These are phyloP conservation scores for Pseudogymnoascus sp. DNA, from an alignment of 2,329 filamentous ascomycete species.

Conservation along the genomic window DNA sequence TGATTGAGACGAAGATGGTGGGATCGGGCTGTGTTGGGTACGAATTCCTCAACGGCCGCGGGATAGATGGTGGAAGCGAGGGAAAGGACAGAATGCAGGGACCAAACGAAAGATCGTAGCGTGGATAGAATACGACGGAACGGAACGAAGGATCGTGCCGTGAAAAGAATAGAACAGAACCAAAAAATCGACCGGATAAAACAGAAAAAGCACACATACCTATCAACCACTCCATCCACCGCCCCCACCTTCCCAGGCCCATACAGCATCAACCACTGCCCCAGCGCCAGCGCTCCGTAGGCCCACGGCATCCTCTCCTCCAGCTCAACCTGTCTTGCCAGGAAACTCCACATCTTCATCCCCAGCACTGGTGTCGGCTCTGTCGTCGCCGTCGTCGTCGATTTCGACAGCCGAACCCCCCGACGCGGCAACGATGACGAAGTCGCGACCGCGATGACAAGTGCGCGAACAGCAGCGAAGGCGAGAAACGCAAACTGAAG, in stretches of 20 bases:
- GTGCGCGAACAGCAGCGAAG: constrained; percentile 55
- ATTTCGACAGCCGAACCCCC: not conserved
- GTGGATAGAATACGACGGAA: not conserved
- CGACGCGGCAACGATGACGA: constrained; percentile 56
- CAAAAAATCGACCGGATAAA: constrained; percentile 4
- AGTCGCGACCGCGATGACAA: constrained; percentile 55
- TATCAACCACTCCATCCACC: constrained; percentile 74
- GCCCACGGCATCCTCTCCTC: constrained; percentile 86
- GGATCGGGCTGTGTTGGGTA: constrained; percentile 1
- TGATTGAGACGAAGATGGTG: constrained; percentile 3
- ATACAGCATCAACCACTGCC: constrained; percentile 63
- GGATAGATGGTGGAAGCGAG: not conserved
- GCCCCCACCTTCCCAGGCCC: constrained; percentile 70
- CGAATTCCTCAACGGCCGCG: not conserved
- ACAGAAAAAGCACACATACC: constrained; percentile 53
- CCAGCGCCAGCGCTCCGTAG: constrained; percentile 62
- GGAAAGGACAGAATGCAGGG: constrained; percentile 4
- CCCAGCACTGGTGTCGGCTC: constrained; percentile 44
- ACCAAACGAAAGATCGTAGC: not conserved
- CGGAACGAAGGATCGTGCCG: not conserved
- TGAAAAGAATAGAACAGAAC: not conserved
- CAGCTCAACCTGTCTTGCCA: constrained; percentile 65
- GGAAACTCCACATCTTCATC: constrained; percentile 70
- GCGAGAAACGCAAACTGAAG: constrained; percentile 42
- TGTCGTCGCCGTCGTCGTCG: constrained; percentile 1